Conservation (phyloP, 2,329 filamentous ascomycete species). For the Fusarium euwallaceae region DNA sequence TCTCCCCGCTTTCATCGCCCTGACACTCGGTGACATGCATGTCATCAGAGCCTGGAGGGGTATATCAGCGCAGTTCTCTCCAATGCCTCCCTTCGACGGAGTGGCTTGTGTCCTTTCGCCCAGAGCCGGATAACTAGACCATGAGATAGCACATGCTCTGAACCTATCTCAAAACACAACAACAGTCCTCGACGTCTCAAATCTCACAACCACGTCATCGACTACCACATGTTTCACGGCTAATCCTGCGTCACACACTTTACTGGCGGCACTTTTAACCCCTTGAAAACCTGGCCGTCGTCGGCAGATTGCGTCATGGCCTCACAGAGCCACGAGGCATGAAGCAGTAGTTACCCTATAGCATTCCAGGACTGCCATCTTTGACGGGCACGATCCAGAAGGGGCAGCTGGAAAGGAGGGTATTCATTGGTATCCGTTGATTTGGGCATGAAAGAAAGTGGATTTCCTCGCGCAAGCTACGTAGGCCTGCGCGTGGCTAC, state of each 20-base stretch:
- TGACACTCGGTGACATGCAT: not conserved
- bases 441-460: constrained; percentile 15
- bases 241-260: constrained; percentile 22
- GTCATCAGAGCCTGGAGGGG: not conserved
- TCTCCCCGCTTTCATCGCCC: not conserved
- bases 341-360: constrained; percentile 35
- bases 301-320: constrained; percentile 38
- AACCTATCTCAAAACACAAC: not conserved
- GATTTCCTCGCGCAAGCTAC: constrained; percentile 29
- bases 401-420: constrained; percentile 26
- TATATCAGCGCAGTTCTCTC: not conserved
- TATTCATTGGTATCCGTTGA: constrained; percentile 32
- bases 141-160: not conserved
- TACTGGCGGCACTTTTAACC: constrained; percentile 2
- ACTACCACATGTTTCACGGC: constrained; percentile 1
- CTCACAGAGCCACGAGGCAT: constrained; percentile 2
- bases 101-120: not conserved
- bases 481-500: constrained; percentile 17
- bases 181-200: not conserved
- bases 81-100: not conserved
- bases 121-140: not conserved
- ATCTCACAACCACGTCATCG: constrained; percentile 16
- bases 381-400: constrained; percentile 11
- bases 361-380: constrained; percentile 14
- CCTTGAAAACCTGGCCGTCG: constrained; percentile 14